phyloP scores from a whole-genome alignment of 441 rosid genomes.

The Pelargonium cotyledonis region DNA sequence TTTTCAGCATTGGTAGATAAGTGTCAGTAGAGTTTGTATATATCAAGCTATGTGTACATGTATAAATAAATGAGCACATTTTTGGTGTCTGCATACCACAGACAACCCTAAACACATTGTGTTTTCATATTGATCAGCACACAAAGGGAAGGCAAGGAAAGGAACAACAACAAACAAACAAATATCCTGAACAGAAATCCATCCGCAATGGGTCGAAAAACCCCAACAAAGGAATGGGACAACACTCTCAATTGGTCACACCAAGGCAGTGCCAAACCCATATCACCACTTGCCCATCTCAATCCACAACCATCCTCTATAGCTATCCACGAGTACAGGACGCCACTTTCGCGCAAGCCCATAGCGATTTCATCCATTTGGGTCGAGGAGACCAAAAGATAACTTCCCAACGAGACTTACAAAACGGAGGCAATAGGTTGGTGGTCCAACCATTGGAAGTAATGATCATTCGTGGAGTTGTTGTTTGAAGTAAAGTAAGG shows the following conservation, averaged over 20 bases:
- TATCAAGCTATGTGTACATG: no score
- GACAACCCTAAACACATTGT: no score
- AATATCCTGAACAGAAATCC: background rate
- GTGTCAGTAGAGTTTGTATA: no score
- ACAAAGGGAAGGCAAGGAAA: constrained; percentile 4
- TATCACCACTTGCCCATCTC: constrained; percentile 11
- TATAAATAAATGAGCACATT: no score
- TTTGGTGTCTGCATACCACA: no score
- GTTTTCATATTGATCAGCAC: constrained; percentile 15
- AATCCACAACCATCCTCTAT: background rate
- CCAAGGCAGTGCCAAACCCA: constrained; percentile 44
- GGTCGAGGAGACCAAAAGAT: constrained; percentile 28
- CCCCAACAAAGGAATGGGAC: background rate
- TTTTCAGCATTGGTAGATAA: no score
- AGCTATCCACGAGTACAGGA: constrained; percentile 30
- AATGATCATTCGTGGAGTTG: constrained; percentile 4
- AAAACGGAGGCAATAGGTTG: constrained; percentile 39
- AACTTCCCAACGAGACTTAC: constrained; percentile 45
- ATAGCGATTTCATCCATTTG: constrained; percentile 38
- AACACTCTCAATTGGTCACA: constrained; percentile 45
- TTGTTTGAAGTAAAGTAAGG: background rate
- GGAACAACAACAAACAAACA: background rate
- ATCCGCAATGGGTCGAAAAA: background rate
- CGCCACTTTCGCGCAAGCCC: constrained; percentile 32
- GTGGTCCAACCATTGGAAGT: constrained; percentile 34